Base-by-base conservation (phyloP, 257 asterid species). In the Nicotiana noctiflora region DNA sequence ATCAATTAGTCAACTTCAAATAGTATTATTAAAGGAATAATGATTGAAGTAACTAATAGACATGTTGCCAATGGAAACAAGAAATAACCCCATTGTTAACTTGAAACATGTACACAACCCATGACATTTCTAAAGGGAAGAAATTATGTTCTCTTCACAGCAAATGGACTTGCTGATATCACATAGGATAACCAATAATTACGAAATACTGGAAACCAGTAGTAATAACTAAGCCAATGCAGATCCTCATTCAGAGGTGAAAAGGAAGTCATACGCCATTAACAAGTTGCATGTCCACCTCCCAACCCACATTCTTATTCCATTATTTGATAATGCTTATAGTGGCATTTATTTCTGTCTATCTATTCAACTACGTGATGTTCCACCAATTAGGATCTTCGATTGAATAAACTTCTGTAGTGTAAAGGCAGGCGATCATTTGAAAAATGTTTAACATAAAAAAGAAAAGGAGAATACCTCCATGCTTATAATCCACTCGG, bases 401-500 rank as follows among this genome's bases (percentile, higher is more conserved):
- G 75, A 34, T 34, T 66, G 29, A 32, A 66, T 32, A 32, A 66
- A 31, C 32, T 31, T 4, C 32, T 31, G 32, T 31, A 31, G 32
- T 31, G 32, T 31, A 31, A 31, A 31, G 32, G 32, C 32, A 31
- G 32, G 32, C 32, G 32, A 31, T 31, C 32, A 31, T 31, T 31
- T 31, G 32, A 31, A 31, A 31, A 31, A 31, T 31, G 32, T 5
- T 31, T 31, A 31, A 31, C 75, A 17, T 34, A 66, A 32, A 18
- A 2, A 32, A 66, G 17, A 66, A 29, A 34, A 19, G 29, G 11
- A 19, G 2, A 72, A 27, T 87, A 94, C 99, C 99, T 96, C 92
- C 99, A 94, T 96, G 84, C 98, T 93, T 84, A 96, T 92, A 86
- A 96, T 87, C 99, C 99, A 96, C 90, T 96, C 97, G 51, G 98